Percentiles rank a stretch among this genome's conserved stretches.
phyloP scores from a whole-genome alignment of 2,329 filamentous ascomycete genomes.

The Exophiala viscosa region DNA sequence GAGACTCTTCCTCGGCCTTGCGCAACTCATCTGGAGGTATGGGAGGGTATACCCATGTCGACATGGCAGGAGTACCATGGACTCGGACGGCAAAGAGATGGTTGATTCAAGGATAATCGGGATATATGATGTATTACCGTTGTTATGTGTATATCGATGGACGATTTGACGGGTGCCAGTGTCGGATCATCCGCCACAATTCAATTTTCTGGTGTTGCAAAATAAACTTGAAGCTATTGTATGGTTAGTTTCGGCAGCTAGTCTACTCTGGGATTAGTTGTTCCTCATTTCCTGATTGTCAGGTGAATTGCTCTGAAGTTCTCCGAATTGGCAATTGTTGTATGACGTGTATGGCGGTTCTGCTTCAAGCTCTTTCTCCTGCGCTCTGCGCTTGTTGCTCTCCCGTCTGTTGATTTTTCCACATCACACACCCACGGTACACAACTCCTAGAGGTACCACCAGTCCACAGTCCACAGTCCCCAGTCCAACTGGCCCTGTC shows the following conservation, averaged over 20 bases:
- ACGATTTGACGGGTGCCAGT: not conserved
- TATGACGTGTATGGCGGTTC: conserved; percentile 5
- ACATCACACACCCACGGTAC: too few species aligned
- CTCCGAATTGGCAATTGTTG: not conserved
- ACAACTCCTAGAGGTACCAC: too few species aligned
- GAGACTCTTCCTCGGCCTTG: conserved; percentile 51
- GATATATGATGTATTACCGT: not conserved
- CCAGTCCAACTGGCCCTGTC: too few species aligned
- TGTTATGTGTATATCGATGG: not conserved
- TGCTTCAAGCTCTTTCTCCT: too few species aligned
- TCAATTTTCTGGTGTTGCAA: not conserved
- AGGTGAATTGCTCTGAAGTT: not conserved
- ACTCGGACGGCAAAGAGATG: not conserved
- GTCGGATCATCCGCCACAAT: not conserved
- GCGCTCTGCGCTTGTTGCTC: not conserved
- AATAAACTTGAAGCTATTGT: conserved; percentile 14
- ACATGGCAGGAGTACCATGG: conserved; percentile 44
- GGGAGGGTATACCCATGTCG: conserved; percentile 59
- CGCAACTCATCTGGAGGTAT: conserved; percentile 50
- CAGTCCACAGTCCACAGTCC: too few species aligned
- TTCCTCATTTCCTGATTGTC: not conserved
- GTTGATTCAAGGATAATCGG: not conserved
- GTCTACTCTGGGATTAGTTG: not conserved
- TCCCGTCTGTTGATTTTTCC: too few species aligned
- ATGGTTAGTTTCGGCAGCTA: conserved; percentile 1